A percentile compares a stretch with the other conserved stretches of the same genome.
Evolutionary conservation across 2,329 filamentous ascomycete genomes (phyloP).

Genomic region (Cordyceps fumosorosea): DNA sequence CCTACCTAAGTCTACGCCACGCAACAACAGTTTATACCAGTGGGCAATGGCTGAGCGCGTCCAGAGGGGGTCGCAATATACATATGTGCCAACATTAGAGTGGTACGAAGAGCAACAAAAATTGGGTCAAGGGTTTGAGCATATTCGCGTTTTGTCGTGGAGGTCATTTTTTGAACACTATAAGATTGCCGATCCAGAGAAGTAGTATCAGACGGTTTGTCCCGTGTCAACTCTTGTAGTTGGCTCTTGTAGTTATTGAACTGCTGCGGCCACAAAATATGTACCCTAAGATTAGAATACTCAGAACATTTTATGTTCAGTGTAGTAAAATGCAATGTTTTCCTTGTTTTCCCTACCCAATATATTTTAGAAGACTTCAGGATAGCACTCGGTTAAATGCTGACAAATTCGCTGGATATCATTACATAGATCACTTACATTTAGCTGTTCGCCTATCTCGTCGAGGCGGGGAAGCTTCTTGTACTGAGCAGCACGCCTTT

Average conservation of each 20-base stretch:
- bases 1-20: not conserved
- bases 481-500: conserved; percentile 74
- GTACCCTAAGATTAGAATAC: too few species aligned
- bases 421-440: not conserved
- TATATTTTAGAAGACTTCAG: not conserved
- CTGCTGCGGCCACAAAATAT: too few species aligned
- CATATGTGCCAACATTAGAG: conserved; percentile 39
- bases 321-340: not conserved
- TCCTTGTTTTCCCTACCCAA: not conserved
- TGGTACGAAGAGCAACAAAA: conserved; percentile 45
- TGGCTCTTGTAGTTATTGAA: not conserved
- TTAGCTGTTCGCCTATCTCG: conserved; percentile 19
- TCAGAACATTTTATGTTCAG: not conserved
- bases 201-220: not conserved
- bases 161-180: conserved; percentile 31
- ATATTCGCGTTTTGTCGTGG: conserved; percentile 41
- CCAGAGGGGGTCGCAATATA: conserved; percentile 23
- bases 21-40: conserved; percentile 39
- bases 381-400: not conserved
- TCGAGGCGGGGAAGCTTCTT: conserved; percentile 59
- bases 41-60: conserved; percentile 20
- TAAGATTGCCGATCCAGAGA: conserved; percentile 22
- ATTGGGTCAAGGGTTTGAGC: conserved; percentile 43
- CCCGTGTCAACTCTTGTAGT: not conserved
- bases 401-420: not conserved